Percentiles rank a stretch among this genome's conserved stretches.
phyloP scores from a whole-genome alignment of 2,329 filamentous ascomycete species.

The Falciphora oryzae region DNA sequence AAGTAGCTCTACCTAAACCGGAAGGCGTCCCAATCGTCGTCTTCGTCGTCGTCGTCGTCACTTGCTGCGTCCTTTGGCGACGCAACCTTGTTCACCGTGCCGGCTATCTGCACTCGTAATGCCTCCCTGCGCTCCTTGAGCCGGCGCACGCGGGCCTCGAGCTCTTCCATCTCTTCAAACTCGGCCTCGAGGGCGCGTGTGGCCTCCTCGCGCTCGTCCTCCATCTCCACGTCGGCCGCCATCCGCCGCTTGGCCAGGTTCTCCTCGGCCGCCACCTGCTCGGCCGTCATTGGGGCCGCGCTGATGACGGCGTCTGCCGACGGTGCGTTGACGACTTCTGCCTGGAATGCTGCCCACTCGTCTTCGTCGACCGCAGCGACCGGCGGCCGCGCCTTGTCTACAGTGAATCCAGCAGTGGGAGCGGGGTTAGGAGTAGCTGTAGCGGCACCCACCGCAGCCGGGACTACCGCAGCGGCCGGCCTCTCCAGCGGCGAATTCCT shows the following conservation, averaged over 20 bases:
- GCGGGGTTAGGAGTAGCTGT: slow-evolving; percentile 17
- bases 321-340: slow-evolving; percentile 57
- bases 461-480: slow-evolving; percentile 13
- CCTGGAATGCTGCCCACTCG: slow-evolving; percentile 84
- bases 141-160: slow-evolving; percentile 64
- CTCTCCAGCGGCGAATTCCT: slow-evolving; percentile 32
- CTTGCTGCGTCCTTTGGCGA: slow-evolving; percentile 28
- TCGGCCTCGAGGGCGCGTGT: slow-evolving; percentile 67
- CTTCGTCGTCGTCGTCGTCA: slow-evolving; percentile 38
- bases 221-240: slow-evolving; percentile 48
- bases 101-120: slow-evolving; percentile 38
- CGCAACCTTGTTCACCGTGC: background rate
- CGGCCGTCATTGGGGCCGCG: slow-evolving; percentile 60
- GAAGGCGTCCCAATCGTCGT: slow-evolving; percentile 57
- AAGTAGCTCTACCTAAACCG: slow-evolving; percentile 31
- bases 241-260: slow-evolving; percentile 46
- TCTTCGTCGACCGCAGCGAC: slow-evolving; percentile 57
- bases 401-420: slow-evolving; percentile 11
- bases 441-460: slow-evolving; percentile 13
- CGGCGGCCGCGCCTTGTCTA: slow-evolving; percentile 8
- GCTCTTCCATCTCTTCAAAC: slow-evolving; percentile 75
- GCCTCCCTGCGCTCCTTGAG: slow-evolving; percentile 68
- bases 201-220: slow-evolving; percentile 71
- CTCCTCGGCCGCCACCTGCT: slow-evolving; percentile 52
- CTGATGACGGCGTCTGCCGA: slow-evolving; percentile 54